These are phyloP conservation scores for Exutisphaerella laricina DNA, from an alignment of 2,329 filamentous ascomycete genomes.

Conservation along the genomic window DNA sequence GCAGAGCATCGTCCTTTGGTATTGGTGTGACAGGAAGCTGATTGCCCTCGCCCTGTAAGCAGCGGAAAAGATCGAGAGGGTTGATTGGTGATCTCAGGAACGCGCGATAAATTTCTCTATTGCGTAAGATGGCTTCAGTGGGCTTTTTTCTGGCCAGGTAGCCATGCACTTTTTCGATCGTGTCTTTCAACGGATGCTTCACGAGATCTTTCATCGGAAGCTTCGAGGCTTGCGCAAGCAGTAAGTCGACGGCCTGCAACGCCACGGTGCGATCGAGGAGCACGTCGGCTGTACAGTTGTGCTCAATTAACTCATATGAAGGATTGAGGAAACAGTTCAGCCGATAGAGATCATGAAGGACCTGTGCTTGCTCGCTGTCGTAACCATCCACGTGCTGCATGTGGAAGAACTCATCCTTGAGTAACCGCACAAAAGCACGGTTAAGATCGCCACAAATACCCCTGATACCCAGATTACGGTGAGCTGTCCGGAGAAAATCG, in stretches of 20 bases:
- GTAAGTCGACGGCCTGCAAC: conserved; percentile 73
- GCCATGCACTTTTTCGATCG: conserved; percentile 89
- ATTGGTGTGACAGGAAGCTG: conserved; percentile 64
- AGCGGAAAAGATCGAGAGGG: conserved; percentile 70
- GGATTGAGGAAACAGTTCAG: conserved; percentile 54
- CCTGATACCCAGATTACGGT: conserved; percentile 76
- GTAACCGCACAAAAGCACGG: conserved; percentile 82
- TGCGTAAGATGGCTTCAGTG: conserved; percentile 76
- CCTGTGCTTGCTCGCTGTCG: conserved; percentile 80
- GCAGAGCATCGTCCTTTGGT: conserved; percentile 55
- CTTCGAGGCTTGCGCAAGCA: conserved; percentile 72
- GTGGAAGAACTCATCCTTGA: conserved; percentile 76
- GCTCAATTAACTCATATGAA: conserved; percentile 51
- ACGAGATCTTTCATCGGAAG: conserved; percentile 86
- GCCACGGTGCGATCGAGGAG: conserved; percentile 75
- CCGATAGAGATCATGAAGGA: conserved; percentile 76
- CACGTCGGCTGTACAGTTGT: conserved; percentile 67
- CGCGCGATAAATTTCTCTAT: conserved; percentile 73
- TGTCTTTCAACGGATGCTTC: conserved; percentile 82
- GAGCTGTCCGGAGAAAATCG: conserved; percentile 72
- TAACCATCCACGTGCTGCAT: conserved; percentile 72
- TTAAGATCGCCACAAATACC: conserved; percentile 80
- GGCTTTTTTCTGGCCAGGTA: conserved; percentile 72
- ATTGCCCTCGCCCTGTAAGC: conserved; percentile 70
- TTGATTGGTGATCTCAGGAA: conserved; percentile 81